Evolutionary conservation across 2,329 filamentous ascomycete genomes (phyloP).

Genomic region (Trichophaea hybrida): DNA sequence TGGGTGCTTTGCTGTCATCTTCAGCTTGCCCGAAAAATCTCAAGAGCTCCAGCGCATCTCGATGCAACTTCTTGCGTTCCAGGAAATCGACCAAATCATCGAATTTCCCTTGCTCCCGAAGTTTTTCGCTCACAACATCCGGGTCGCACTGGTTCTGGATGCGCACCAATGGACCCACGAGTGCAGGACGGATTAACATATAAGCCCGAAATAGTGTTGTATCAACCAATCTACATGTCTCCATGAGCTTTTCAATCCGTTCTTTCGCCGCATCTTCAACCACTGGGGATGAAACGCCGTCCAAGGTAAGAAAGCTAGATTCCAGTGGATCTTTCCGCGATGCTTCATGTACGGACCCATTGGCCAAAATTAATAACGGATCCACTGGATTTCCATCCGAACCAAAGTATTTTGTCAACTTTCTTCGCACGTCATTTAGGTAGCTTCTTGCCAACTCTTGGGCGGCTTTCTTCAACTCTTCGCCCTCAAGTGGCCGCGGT

Average conservation of each 20-base stretch:
- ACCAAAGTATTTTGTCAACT: constrained; percentile 26
- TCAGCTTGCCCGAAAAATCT: constrained; percentile 37
- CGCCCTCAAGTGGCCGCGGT: constrained; percentile 47
- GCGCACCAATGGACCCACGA: constrained; percentile 81
- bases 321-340: constrained; percentile 19
- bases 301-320: constrained; percentile 15
- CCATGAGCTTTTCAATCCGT: constrained; percentile 55
- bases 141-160: constrained; percentile 96
- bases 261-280: constrained; percentile 33
- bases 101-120: constrained; percentile 77
- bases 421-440: constrained; percentile 61
- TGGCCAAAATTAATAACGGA: constrained; percentile 27
- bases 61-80: constrained; percentile 85
- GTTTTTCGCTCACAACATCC: constrained; percentile 80
- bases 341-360: constrained; percentile 4
- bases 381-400: constrained; percentile 33
- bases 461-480: constrained; percentile 69
- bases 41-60: constrained; percentile 68
- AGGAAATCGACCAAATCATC: constrained; percentile 95
- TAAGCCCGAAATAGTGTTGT: constrained; percentile 89
- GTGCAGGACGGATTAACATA: constrained; percentile 76
- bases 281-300: constrained; percentile 30
- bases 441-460: constrained; percentile 66
- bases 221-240: constrained; percentile 73
- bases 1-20: constrained; percentile 25